Base-by-base conservation (phyloP, 225 moss, liverwort and hornwort species). In the Polytrichum formosum region DNA sequence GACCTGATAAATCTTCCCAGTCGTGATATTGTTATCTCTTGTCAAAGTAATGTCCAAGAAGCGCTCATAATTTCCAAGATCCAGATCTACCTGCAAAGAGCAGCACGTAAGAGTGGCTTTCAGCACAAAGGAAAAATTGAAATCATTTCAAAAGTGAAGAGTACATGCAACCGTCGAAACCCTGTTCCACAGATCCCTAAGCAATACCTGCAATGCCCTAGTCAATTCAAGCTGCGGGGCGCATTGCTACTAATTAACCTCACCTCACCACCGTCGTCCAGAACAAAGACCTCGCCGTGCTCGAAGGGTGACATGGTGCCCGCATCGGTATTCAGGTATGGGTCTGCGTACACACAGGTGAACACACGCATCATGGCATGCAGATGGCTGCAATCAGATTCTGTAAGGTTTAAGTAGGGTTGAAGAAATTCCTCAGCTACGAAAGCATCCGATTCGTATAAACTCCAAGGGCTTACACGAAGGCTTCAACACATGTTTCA, bases 261-360 rank as follows among this genome's bases (percentile, higher is more conserved):
- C 70, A 91, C 93, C 89, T 93, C 93, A 74, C 93, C 93, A 13
- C 93, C 91, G 62, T 93, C 93, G 67, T 91, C 91, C 69, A 93
- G 72, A 77, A 93, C 93, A 80, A 91, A 93, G 65, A 93, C 93
- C 75, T 91, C 91, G 18, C 91, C 93, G 54, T 93, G 91, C 66
- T 93, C 93, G 20, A 91, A 93, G 19, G 93, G 93, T 26, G 93
- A 93, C 93, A 93, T 93, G 18, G 91, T 93, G 59, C 93, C 91
- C 20, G 87, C 91, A 85, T 91, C 91, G 19, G 83, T 91, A 72
- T 93, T 93, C 58, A 91, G 72, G 77, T 93, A 91, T 5, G 93
- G 93, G 72, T 93, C 93, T 93, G 78, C 81, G 21, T 9, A 29
- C 29, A 58, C 20, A 59, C 28, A 27, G 23, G 6, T 21, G 20